These are phyloP conservation scores for Clitoria ternatea DNA, from an alignment of 306 rosid genomes.

Conservation along the genomic window DNA sequence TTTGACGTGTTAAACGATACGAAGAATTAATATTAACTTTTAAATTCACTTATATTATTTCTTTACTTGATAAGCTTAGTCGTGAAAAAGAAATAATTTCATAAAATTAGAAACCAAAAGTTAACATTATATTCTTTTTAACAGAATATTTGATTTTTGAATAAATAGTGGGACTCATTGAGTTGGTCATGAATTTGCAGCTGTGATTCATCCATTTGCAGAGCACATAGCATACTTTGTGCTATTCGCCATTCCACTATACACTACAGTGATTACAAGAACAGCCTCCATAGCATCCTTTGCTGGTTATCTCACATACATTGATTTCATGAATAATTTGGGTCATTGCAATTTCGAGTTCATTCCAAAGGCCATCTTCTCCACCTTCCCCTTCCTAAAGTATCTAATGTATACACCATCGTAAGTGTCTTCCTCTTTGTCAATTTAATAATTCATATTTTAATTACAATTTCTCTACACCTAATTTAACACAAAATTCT, in stretches of 20 bases:
- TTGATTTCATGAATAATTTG: slow-evolving; percentile 78
- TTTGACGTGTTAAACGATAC: too few species aligned
- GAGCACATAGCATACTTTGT: slow-evolving; percentile 57
- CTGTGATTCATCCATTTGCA: slow-evolving; percentile 77
- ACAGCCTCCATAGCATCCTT: slow-evolving; percentile 48
- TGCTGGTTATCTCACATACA: slow-evolving; percentile 34
- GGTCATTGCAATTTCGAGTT: slow-evolving; percentile 80
- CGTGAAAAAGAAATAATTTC: too few species aligned
- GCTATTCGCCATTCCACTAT: slow-evolving; percentile 52
- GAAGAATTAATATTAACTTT: too few species aligned
- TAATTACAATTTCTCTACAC: too few species aligned
- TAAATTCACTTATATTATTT: too few species aligned
- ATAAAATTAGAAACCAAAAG: too few species aligned
- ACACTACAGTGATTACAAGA: slow-evolving; percentile 25
- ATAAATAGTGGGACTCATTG: neutral
- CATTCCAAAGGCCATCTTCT: slow-evolving; percentile 47
- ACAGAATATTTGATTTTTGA: neutral
- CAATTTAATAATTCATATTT: too few species aligned
- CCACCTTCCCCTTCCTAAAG: slow-evolving; percentile 53
- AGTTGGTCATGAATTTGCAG: slow-evolving; percentile 34
- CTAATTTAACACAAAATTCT: too few species aligned
- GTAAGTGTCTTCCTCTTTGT: slow-evolving; percentile 44
- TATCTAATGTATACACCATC: slow-evolving; percentile 59
- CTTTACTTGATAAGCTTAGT: too few species aligned
- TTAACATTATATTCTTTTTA: too few species aligned